These are phyloP conservation scores for Fraxinus sp. DNA, from an alignment of 305 asterid genomes.

Conservation along the genomic window DNA sequence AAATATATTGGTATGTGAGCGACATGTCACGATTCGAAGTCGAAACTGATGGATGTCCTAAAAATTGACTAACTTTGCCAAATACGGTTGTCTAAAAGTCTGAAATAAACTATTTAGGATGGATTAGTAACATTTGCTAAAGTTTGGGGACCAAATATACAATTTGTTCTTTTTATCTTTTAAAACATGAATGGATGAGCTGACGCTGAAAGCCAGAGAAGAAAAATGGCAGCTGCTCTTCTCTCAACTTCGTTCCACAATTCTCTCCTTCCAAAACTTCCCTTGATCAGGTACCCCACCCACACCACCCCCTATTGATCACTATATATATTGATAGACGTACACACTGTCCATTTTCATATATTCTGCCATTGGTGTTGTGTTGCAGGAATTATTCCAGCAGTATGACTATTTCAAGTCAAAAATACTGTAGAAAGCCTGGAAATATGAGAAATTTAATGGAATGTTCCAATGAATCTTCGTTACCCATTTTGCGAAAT, in stretches of 20 bases:
- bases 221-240: conserved; percentile 53
- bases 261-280: conserved; percentile 35
- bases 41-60: background rate
- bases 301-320: background rate
- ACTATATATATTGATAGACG: background rate
- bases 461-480: conserved; percentile 36
- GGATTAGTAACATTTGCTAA: background rate
- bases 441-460: conserved; percentile 32
- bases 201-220: conserved; percentile 21
- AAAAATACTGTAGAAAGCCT: conserved; percentile 27
- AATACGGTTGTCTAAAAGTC: background rate
- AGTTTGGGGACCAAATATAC: background rate
- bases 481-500: conserved; percentile 35
- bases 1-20: too few relatives aligned
- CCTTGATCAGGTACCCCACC: conserved; percentile 32
- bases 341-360: background rate
- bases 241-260: conserved; percentile 39
- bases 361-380: conserved; percentile 22
- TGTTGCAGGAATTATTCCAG: conserved; percentile 34
- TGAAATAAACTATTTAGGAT: background rate
- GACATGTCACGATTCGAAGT: background rate
- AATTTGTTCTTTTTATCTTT: background rate
- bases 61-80: background rate
- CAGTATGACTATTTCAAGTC: conserved; percentile 27
- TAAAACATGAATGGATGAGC: conserved; percentile 40